Percentiles rank a stretch among this genome's conserved stretches.
phyloP scores from a whole-genome alignment of 805 yeast species.

The Ascoidea tarda region DNA sequence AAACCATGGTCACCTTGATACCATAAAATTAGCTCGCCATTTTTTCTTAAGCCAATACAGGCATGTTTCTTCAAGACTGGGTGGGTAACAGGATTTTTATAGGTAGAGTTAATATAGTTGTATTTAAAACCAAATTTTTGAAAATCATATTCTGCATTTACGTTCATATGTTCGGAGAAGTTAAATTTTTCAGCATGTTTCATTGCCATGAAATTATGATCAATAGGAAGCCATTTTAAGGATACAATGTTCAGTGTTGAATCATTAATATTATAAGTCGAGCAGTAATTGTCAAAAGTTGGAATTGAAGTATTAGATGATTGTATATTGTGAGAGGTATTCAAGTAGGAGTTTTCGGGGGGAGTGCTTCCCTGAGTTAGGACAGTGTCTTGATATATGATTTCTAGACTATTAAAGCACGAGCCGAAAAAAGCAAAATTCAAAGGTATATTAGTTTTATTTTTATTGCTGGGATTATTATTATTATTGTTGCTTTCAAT shows the following conservation, averaged over 20 bases:
- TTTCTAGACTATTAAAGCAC: constrained; percentile 5
- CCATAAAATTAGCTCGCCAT: constrained; percentile 46
- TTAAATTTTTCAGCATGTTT: constrained; percentile 37
- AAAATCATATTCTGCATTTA: neutral
- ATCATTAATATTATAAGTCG: neutral
- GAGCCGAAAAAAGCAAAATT: neutral
- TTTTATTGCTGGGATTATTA: too few relatives aligned
- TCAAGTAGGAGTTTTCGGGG: constrained; percentile 18
- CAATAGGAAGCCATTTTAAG: constrained; percentile 62
- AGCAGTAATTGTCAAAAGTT: constrained; percentile 11
- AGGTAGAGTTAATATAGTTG: constrained; percentile 44
- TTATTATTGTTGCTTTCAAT: too few relatives aligned
- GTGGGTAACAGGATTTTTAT: constrained; percentile 48
- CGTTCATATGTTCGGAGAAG: constrained; percentile 2
- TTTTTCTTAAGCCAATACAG: constrained; percentile 46
- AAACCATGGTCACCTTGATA: constrained; percentile 52
- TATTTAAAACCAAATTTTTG: constrained; percentile 23
- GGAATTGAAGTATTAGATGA: constrained; percentile 12
- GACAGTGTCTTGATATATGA: constrained; percentile 27
- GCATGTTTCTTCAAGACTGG: constrained; percentile 61
- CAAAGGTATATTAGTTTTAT: neutral
- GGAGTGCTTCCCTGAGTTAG: constrained; percentile 16
- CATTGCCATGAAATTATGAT: constrained; percentile 47
- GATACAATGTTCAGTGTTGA: constrained; percentile 23
- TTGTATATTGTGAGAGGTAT: constrained; percentile 11